Base-by-base conservation (phyloP, 2,329 filamentous ascomycete genomes). In the Neofusicoccum laricinum region DNA sequence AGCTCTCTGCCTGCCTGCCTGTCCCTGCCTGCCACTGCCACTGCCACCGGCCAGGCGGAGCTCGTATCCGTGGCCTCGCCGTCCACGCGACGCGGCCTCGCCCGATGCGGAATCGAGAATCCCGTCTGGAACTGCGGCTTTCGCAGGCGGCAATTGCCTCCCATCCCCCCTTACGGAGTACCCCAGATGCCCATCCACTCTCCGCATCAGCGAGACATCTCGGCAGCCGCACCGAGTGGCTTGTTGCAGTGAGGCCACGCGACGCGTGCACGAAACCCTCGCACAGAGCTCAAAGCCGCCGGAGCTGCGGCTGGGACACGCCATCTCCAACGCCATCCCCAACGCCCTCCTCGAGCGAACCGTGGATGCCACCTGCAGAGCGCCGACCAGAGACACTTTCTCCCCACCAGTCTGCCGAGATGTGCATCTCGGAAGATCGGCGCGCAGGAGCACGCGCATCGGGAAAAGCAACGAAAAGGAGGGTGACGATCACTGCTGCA, bases 381-480 rank as follows among this genome's bases (percentile, higher is more conserved):
- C 7, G 25, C 25, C 25, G 25, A 30, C 3, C 50, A 30, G 19
- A 45, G 38, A 58, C 21, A 45, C 6, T 8, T 14, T 14, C 38
- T 43, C 53, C 14, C 21, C 51, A 32, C 17, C 36, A 40, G 25
- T 25, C 15, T 17, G 40, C 21, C 40, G 21, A 58, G 19, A 43
- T 58, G 40, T 38, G 41, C 30, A 43, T 46, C 55, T 21, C 30
- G 41, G 55, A 46, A 46, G 55, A 59, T 59, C 55, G 41, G 55
- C 55, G 55, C 34, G 55, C 55, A 59, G 30, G 25, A 15, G 25
- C 15, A 17, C 21, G 10, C 51, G 51, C 19, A 19, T n/a, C 38
- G 51, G 41, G 41, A 59, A 59, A 59, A 59, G 55, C 53, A 58
- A 58, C 38, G 41, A 17, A 25, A 15, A 25, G 14, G 53, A 45